Evolutionary conservation across 805 yeast genomes (phyloP).

Genomic region (Nakazawaea wyomingensis): DNA sequence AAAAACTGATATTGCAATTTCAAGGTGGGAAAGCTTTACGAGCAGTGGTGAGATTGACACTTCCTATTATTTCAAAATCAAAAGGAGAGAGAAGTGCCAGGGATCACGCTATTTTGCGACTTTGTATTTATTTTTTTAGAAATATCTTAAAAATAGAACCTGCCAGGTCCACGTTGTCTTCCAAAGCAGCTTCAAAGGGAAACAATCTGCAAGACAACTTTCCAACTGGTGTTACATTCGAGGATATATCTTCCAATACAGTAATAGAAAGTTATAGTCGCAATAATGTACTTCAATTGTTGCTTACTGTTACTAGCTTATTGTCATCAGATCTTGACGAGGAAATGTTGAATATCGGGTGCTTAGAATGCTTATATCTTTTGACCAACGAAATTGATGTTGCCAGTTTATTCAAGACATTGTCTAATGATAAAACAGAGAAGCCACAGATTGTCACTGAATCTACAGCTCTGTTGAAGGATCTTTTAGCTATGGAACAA

Average conservation of each 20-base stretch:
- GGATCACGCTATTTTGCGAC: conserved; percentile 67
- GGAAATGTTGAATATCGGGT: conserved; percentile 51
- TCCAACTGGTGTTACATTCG: conserved; percentile 53
- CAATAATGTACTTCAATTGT: conserved; percentile 67
- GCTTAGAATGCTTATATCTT: conserved; percentile 66
- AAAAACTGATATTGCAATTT: conserved; percentile 55
- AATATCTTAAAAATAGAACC: conserved; percentile 79
- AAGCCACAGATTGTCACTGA: background rate
- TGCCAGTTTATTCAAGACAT: conserved; percentile 25
- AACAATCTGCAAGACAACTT: conserved; percentile 31
- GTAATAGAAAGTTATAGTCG: conserved; percentile 54
- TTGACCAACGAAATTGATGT: conserved; percentile 53
- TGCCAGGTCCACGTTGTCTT: conserved; percentile 46
- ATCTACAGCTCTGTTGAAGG: conserved; percentile 34
- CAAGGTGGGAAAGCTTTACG: conserved; percentile 58
- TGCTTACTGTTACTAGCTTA: conserved; percentile 66
- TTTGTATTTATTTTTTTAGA: conserved; percentile 69
- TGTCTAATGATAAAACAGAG: conserved; percentile 1
- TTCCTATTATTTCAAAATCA: conserved; percentile 50
- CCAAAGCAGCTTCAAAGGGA: conserved; percentile 31
- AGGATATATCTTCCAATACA: conserved; percentile 62
- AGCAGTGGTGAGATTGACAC: conserved; percentile 64
- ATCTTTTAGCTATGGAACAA: conserved; percentile 57
- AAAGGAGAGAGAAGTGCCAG: conserved; percentile 56
- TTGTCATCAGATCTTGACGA: conserved; percentile 61